Percentiles rank a stretch among this genome's conserved stretches.
Evolutionary conservation across 2,329 filamentous ascomycete genomes (phyloP).

Genomic region (Arthroderma uncinatum): DNA sequence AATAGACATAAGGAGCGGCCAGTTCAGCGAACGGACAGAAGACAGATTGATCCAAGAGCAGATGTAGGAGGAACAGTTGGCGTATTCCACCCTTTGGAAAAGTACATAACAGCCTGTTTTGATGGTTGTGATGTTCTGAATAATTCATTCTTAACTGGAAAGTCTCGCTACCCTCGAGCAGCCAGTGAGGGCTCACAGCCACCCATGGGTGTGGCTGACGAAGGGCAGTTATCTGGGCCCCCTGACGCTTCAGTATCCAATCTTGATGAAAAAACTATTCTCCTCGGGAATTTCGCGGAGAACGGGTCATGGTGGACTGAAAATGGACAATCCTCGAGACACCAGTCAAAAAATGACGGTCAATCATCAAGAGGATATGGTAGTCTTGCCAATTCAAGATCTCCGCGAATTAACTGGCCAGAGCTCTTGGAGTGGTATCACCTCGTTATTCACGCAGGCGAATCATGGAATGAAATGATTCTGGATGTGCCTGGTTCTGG

Average conservation of each 20-base stretch:
- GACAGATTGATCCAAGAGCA: not conserved
- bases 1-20: not conserved
- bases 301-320: constrained; percentile 78
- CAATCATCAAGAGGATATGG: constrained; percentile 24
- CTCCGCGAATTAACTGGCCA: constrained; percentile 63
- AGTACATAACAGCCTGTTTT: constrained; percentile 62
- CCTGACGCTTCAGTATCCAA: constrained; percentile 41
- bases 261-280: constrained; percentile 61
- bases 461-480: constrained; percentile 54
- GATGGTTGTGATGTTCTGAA: constrained; percentile 63
- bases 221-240: not conserved
- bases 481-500: constrained; percentile 34
- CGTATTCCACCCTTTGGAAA: constrained; percentile 66
- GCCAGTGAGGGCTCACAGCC: constrained; percentile 36
- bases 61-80: constrained; percentile 11
- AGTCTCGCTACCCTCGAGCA: constrained; percentile 30
- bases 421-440: constrained; percentile 64
- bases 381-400: constrained; percentile 45
- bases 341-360: constrained; percentile 21
- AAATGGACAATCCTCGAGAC: constrained; percentile 33
- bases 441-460: constrained; percentile 55
- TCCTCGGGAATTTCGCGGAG: constrained; percentile 65
- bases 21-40: not conserved
- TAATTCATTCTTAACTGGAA: constrained; percentile 55
- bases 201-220: constrained; percentile 9